Percentiles rank a stretch among this genome's conserved stretches.
Evolutionary conservation across 2,329 filamentous ascomycete species (phyloP).

Genomic region (Aureobasidium sp.): DNA sequence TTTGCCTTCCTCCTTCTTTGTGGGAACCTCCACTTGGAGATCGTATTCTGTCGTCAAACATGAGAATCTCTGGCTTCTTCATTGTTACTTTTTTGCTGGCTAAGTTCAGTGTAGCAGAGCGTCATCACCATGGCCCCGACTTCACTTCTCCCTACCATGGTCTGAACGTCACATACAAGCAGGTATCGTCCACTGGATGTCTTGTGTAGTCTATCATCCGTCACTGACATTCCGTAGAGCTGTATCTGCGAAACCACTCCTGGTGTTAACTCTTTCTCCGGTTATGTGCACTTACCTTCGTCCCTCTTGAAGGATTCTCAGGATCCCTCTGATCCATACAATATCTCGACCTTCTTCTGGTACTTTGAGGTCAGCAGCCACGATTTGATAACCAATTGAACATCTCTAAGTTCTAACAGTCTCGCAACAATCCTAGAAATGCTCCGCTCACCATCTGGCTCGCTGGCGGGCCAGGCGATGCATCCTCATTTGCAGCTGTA

Average conservation of each 20-base stretch:
- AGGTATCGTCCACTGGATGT: neutral
- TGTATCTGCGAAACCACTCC: slow-evolving; percentile 43
- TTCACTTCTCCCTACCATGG: neutral
- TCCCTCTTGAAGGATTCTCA: neutral
- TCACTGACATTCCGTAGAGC: neutral
- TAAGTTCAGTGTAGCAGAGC: neutral
- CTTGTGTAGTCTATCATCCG: too few species aligned
- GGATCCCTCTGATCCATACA: slow-evolving; percentile 36
- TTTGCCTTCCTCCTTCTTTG: neutral
- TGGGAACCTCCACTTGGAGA: too few species aligned
- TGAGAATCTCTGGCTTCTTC: neutral
- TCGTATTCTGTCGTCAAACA: neutral
- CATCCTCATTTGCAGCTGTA: slow-evolving; percentile 57
- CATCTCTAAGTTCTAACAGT: neutral
- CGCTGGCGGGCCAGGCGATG: slow-evolving; percentile 58
- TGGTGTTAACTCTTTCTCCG: slow-evolving; percentile 39
- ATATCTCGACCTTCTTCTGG: slow-evolving; percentile 42
- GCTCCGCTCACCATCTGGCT: slow-evolving; percentile 54
- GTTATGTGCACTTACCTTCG: slow-evolving; percentile 24
- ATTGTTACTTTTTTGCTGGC: neutral
- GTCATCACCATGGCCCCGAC: neutral
- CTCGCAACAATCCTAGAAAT: slow-evolving; percentile 41
- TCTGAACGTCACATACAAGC: neutral
- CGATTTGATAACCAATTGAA: neutral
- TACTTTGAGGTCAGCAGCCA: slow-evolving; percentile 42